These are phyloP conservation scores for Tephrocybe sp. DNA, from an alignment of 768 basidiomycete species.

Conservation along the genomic window DNA sequence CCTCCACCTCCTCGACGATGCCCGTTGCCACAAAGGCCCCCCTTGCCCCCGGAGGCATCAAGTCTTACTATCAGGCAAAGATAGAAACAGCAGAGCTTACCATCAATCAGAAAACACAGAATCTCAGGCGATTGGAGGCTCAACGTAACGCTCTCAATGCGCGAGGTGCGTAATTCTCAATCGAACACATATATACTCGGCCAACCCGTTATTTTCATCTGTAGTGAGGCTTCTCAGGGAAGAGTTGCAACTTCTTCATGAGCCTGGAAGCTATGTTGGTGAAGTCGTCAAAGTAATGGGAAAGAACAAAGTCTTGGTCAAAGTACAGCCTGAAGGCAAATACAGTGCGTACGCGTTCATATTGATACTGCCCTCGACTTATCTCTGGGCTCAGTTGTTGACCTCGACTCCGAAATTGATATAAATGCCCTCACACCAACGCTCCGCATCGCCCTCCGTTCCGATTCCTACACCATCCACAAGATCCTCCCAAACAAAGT, in stretches of 20 bases:
- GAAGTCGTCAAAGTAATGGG: slow-evolving; percentile 99
- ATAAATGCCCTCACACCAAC: slow-evolving; percentile 76
- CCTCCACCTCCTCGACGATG: slow-evolving; percentile 26
- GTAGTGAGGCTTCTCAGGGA: slow-evolving; percentile 86
- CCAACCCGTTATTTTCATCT: background rate
- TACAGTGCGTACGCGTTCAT: slow-evolving; percentile 69
- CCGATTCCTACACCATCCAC: slow-evolving; percentile 95
- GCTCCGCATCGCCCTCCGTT: slow-evolving; percentile 91
- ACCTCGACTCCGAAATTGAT: slow-evolving; percentile 86
- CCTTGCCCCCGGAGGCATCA: slow-evolving; percentile 62
- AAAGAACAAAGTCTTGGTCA: slow-evolving; percentile 97
- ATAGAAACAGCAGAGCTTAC: slow-evolving; percentile 90
- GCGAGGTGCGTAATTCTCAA: slow-evolving; percentile 61
- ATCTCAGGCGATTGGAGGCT: slow-evolving; percentile 90
- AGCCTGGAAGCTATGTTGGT: slow-evolving; percentile 96
- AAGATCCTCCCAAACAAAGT: slow-evolving; percentile 97
- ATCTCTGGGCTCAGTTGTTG: slow-evolving; percentile 64
- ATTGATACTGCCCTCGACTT: background rate
- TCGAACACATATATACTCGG: too few relatives aligned
- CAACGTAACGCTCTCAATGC: slow-evolving; percentile 97
- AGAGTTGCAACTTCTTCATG: slow-evolving; percentile 62
- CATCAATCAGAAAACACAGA: slow-evolving; percentile 96
- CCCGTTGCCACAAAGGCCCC: slow-evolving; percentile 35
- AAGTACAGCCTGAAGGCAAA: slow-evolving; percentile 98
- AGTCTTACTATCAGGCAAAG: slow-evolving; percentile 94